phyloP scores from a whole-genome alignment of 2,329 filamentous ascomycete genomes.

The Xylariaceae sp. region DNA sequence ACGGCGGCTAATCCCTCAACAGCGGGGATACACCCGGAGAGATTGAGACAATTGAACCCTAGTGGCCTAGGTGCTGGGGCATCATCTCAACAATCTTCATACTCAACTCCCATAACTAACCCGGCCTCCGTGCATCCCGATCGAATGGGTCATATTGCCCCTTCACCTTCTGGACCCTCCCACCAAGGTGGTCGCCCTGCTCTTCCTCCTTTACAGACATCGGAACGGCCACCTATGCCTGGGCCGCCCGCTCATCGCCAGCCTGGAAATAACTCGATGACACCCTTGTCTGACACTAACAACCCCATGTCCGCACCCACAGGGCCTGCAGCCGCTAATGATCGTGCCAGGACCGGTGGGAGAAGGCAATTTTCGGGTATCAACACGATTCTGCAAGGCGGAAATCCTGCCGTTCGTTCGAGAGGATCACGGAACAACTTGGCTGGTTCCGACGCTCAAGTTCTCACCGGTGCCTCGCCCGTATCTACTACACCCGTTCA shows the following conservation, averaged over 20 bases:
- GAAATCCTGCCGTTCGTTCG: slow-evolving; percentile 41
- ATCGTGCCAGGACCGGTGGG: slow-evolving; percentile 44
- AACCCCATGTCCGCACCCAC: slow-evolving; percentile 37
- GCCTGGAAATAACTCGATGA: slow-evolving; percentile 22
- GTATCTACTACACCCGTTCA: slow-evolving; percentile 49
- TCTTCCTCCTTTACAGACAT: slow-evolving; percentile 37
- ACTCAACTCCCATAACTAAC: slow-evolving; percentile 25
- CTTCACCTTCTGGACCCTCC: slow-evolving; percentile 28
- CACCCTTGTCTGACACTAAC: slow-evolving; percentile 28
- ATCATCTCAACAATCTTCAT: slow-evolving; percentile 29
- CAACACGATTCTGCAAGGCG: slow-evolving; percentile 59
- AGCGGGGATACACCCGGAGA: slow-evolving; percentile 37
- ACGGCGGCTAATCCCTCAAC: slow-evolving; percentile 25
- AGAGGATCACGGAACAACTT: slow-evolving; percentile 47
- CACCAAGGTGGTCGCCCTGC: slow-evolving; percentile 31
- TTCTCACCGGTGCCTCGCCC: slow-evolving; percentile 57
- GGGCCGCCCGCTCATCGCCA: slow-evolving; percentile 32
- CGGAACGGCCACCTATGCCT: slow-evolving; percentile 37
- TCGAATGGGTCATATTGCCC: slow-evolving; percentile 44
- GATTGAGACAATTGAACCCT: slow-evolving; percentile 34
- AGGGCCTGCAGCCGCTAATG: slow-evolving; percentile 37
- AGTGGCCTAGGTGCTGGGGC: slow-evolving; percentile 16
- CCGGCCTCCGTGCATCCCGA: slow-evolving; percentile 44
- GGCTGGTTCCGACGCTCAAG: slow-evolving; percentile 59
- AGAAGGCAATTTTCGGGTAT: slow-evolving; percentile 62